Base-by-base conservation (phyloP, 257 asterid genomes). In the Echium plantagineum region DNA sequence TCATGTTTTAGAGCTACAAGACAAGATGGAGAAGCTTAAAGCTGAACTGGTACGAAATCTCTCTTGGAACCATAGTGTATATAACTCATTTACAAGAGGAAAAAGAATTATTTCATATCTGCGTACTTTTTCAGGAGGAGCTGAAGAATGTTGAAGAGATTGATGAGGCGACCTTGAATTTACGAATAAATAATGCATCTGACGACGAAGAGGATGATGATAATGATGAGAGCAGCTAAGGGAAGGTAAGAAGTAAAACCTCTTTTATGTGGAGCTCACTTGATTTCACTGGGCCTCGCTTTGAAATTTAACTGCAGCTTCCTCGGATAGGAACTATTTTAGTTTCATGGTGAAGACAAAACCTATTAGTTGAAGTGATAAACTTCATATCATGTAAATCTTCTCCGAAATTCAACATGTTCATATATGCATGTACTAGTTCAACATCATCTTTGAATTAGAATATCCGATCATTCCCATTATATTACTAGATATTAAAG, bases 1-100 rank as follows among this genome's bases (percentile, higher is more conserved):
- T 72, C 98, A 88, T 59, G 68, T 88, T 30, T 49, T 69, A 71
- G 87, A 82, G 59, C 82, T 84, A 69, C 83, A 78, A 75, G 87
- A 81, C 21, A 78, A 81, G 59, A 55, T 88, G 52, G 80, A 73
- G 78, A 84, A 81, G 78, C 72, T 82, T 77, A 76, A 81, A 71
- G 72, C 70, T 64, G 84, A 85, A 67, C 89, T 79, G 7, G 95
- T 91, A 83, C 57, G 75, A 49, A 21, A 42, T 46, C 59, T 60
- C 28, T 42, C n/a, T 47, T 55, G 35, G 55, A 21, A 53, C 21
- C 12, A 18, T 7, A 21, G 0, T 53, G 24, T 5, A 53, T n/a
- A 53, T 4, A 20, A 21, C 57, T 21, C 57, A 19, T 17, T 53
- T 18, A 2, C 21, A 53, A 53, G n/a, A n/a, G n/a, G n/a, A n/a